Evolutionary conservation across 495 filamentous ascomycete genomes (phyloP), one percentile per base, ranked within the genome.

Genomic region (Aspergillus nidulans): DNA sequence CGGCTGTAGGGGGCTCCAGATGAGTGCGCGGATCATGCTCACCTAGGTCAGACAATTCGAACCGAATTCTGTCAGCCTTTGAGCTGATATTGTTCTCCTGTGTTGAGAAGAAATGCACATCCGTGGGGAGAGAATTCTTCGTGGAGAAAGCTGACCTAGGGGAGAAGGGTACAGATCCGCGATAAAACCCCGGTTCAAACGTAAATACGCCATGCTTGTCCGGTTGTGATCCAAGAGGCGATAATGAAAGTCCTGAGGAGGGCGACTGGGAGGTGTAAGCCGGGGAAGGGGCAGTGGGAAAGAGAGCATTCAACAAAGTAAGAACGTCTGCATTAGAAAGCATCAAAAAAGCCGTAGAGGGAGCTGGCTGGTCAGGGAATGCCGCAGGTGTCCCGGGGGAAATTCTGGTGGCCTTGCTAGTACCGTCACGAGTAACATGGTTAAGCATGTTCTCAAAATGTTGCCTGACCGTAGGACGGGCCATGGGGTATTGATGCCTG

Each of bases 381-480:
- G 28, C n/a, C 7, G 45, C 25, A 13, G 21, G 26, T 4, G 61
- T 24, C 4, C 53, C 34, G 13, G 12, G 49, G n/a, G 51, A 46
- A 18, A 19, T 8, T 3, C 44, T 34, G 7, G 53, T 45, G 9
- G 55, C 20, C 10, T 56, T 49, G 8, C 34, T n/a, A 19, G 55
- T 20, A 12, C 16, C 21, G 19, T 55, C 24, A n/a, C n/a, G 51
- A 18, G 58, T 49, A 45, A 92, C 88, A 28, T 85, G 80, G 52
- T 70, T 69, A 61, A 91, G 76, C 66, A 95, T 88, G 54, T 77
- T 90, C 56, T 90, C 87, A 54, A 95, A 85, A 67, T 90, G 88
- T 21, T 71, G 74, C 58, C 85, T 83, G 63, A 92, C 81, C 50
- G 83, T 79, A 19, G 82, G 80, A 46, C 70, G 68, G 20, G 70